These are phyloP conservation scores for Blastomyces gilchristii DNA, from an alignment of 2,329 filamentous ascomycete genomes.

Conservation along the genomic window DNA sequence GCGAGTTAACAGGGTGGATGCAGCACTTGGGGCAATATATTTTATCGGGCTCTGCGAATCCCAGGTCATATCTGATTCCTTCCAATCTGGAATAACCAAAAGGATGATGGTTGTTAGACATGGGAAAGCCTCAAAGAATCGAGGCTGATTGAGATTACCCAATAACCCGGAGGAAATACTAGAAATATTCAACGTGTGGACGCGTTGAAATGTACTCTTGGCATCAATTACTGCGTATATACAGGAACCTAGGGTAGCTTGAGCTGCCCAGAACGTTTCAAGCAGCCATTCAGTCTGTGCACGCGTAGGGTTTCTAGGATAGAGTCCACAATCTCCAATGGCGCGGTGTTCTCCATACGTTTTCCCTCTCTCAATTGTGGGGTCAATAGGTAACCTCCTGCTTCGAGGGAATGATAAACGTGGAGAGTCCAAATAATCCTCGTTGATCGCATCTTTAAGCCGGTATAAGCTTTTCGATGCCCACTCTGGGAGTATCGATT, in stretches of 20 bases:
- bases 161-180: constrained; percentile 55
- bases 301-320: constrained; percentile 47
- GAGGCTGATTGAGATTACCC: constrained; percentile 43
- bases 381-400: constrained; percentile 13
- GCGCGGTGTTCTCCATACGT: constrained; percentile 14
- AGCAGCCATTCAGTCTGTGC: constrained; percentile 60
- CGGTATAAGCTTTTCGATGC: neutral
- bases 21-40: constrained; percentile 42
- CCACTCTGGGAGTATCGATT: neutral
- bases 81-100: constrained; percentile 57
- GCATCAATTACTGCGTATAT: constrained; percentile 56
- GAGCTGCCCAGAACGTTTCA: constrained; percentile 59
- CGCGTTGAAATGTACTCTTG: constrained; percentile 40
- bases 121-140: constrained; percentile 54
- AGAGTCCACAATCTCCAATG: constrained; percentile 29
- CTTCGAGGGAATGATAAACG: constrained; percentile 13
- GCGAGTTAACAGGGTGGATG: constrained; percentile 43
- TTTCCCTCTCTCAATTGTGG: constrained; percentile 16
- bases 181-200: constrained; percentile 53
- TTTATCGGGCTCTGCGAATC: constrained; percentile 43
- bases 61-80: constrained; percentile 43
- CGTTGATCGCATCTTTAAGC: neutral
- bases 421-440: constrained; percentile 11
- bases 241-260: constrained; percentile 58
- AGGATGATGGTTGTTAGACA: constrained; percentile 47